phyloP scores from a whole-genome alignment of 2,329 filamentous ascomycete genomes.

The Xylaria sp. region DNA sequence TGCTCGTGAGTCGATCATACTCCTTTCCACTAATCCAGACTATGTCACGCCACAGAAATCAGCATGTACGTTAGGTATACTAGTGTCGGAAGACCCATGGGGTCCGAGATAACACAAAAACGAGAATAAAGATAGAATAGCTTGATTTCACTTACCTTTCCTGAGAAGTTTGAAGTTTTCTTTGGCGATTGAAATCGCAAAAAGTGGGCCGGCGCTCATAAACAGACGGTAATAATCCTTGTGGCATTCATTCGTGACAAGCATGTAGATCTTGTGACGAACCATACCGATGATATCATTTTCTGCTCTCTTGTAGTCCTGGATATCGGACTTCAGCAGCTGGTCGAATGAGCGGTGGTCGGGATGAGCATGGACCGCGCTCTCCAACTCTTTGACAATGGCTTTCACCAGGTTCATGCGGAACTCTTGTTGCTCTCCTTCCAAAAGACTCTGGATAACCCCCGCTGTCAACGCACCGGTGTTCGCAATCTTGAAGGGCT shows the following conservation, averaged over 20 bases:
- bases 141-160: conserved; percentile 7
- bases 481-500: not conserved
- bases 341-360: not conserved
- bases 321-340: not conserved
- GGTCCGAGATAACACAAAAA: not conserved
- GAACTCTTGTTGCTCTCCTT: conserved; percentile 6
- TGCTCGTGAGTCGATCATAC: conserved; percentile 27
- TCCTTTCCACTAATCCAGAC: conserved; percentile 31
- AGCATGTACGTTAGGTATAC: not conserved
- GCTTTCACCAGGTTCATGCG: not conserved
- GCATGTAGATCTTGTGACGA: not conserved
- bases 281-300: not conserved
- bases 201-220: not conserved
- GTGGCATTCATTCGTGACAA: conserved; percentile 6
- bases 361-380: not conserved
- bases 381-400: conserved; percentile 9
- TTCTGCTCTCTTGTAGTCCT: conserved; percentile 8
- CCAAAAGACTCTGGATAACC: not conserved
- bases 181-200: not conserved
- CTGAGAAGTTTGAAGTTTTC: not conserved
- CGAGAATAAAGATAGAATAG: too few relatives aligned
- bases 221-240: conserved; percentile 18
- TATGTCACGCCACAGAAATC: conserved; percentile 8
- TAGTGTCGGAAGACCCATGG: not conserved
- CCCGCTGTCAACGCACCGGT: not conserved